phyloP scores from a whole-genome alignment of 1,139 yeast genomes.

The Hyphopichia burtonii region DNA sequence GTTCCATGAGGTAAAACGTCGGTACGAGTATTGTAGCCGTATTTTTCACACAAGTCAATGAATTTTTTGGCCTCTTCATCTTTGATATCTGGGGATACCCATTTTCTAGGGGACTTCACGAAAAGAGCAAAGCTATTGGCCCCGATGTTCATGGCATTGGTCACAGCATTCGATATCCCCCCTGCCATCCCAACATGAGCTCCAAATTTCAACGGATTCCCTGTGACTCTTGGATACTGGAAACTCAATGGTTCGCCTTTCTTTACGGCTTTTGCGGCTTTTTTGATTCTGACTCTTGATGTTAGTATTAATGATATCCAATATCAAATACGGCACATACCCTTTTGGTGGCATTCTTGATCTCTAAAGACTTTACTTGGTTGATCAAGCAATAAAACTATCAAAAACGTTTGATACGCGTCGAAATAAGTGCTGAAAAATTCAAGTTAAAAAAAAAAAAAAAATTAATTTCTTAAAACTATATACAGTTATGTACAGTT shows the following conservation, averaged over 20 bases:
- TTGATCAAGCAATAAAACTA: too few relatives aligned
- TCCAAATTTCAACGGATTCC: conserved; percentile 56
- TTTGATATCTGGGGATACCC: conserved; percentile 80
- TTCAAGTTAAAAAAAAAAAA: too few relatives aligned
- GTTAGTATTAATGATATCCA: too few relatives aligned
- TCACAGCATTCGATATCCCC: conserved; percentile 72
- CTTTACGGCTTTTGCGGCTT: background rate
- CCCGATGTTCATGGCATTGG: conserved; percentile 74
- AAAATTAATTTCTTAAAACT: too few relatives aligned
- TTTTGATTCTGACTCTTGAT: background rate
- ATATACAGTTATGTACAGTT: too few relatives aligned
- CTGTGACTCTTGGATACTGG: conserved; percentile 20
- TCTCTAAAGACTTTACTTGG: too few relatives aligned
- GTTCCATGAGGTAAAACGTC: conserved; percentile 94
- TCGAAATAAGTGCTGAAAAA: too few relatives aligned
- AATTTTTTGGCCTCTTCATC: conserved; percentile 68
- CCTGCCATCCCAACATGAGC: conserved; percentile 80
- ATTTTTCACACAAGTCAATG: conserved; percentile 55
- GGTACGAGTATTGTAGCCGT: conserved; percentile 68
- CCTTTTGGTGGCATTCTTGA: conserved; percentile 3
- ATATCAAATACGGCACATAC: too few relatives aligned
- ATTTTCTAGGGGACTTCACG: conserved; percentile 83
- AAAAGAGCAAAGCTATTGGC: conserved; percentile 88
- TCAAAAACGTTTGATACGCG: too few relatives aligned
- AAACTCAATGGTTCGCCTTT: conserved; percentile 9